Evolutionary conservation across 176 grass and related monocot species (phyloP).

Genomic region (Alopecurus myosuroides): DNA sequence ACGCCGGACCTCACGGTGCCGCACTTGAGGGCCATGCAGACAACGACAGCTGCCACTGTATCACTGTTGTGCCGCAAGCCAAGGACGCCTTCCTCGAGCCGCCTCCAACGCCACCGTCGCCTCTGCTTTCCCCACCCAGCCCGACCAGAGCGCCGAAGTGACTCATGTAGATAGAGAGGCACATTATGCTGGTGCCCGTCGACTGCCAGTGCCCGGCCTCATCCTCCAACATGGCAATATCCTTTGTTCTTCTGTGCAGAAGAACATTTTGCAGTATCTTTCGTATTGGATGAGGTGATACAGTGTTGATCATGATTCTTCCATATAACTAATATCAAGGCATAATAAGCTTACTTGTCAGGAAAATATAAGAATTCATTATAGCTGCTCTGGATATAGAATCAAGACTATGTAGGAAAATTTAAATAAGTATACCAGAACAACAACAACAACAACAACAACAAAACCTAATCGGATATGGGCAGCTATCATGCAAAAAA

Average conservation of each 20-base stretch:
- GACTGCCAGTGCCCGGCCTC: neutral
- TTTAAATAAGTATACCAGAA: too few species aligned
- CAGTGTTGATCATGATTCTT: too few species aligned
- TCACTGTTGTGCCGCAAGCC: slow-evolving; percentile 28
- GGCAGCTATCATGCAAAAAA: neutral
- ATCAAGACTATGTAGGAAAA: neutral
- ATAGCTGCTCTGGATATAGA: neutral
- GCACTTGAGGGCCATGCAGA: slow-evolving; percentile 17
- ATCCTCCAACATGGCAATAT: slow-evolving; percentile 19
- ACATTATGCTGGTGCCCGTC: slow-evolving; percentile 6
- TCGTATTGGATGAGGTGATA: too few species aligned
- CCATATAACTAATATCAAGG: too few species aligned
- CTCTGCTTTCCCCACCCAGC: too few species aligned
- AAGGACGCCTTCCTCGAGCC: neutral
- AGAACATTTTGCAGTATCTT: too few species aligned
- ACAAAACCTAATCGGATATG: neutral
- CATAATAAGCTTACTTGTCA: neutral
- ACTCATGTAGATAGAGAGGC: slow-evolving; percentile 5
- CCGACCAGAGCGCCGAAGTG: slow-evolving; percentile 26
- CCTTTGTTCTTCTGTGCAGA: too few species aligned
- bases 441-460: too few species aligned
- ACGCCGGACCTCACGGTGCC: neutral
- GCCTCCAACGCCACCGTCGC: neutral
- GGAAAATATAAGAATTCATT: neutral
- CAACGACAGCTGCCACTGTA: slow-evolving; percentile 16